Conservation (phyloP, 768 basidiomycete genomes). For the Calocera viscosa region DNA sequence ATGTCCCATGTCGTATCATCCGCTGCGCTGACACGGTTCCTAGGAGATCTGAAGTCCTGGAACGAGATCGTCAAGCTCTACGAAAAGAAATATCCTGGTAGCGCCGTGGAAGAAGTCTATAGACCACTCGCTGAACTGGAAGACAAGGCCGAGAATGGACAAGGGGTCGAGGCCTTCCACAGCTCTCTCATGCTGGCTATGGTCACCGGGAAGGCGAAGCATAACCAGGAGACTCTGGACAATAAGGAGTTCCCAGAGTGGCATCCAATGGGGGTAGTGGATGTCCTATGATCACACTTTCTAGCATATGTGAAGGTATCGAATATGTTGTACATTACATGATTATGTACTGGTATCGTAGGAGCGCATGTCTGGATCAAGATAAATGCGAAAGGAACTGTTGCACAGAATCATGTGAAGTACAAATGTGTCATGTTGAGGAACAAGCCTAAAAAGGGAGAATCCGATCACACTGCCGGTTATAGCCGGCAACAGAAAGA, state of each 20-base stretch:
- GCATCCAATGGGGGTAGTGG: not conserved
- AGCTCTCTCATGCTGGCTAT: not conserved
- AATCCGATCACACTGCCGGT: not conserved
- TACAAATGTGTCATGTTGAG: not conserved
- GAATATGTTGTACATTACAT: not conserved
- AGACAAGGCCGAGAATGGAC: not conserved
- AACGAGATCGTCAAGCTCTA: not conserved
- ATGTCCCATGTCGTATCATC: not conserved
- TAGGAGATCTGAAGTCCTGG: not conserved
- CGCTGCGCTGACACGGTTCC: not conserved
- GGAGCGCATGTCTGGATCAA: no score
- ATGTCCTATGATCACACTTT: not conserved
- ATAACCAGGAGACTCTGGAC: not conserved
- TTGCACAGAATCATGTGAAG: not conserved
- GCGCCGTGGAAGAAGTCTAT: not conserved
- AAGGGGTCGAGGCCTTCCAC: not conserved
- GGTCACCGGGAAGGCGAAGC: conserved; percentile 1
- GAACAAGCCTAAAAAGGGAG: not conserved
- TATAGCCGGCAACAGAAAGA: not conserved
- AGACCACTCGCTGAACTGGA: not conserved
- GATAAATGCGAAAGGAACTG: not conserved
- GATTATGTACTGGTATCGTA: not conserved
- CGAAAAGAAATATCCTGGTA: not conserved
- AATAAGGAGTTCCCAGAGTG: not conserved
- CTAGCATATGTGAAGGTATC: not conserved